Percentiles rank a stretch among this genome's conserved stretches.
Conservation (phyloP, 495 filamentous ascomycete genomes). For the Copromyces sp. region DNA sequence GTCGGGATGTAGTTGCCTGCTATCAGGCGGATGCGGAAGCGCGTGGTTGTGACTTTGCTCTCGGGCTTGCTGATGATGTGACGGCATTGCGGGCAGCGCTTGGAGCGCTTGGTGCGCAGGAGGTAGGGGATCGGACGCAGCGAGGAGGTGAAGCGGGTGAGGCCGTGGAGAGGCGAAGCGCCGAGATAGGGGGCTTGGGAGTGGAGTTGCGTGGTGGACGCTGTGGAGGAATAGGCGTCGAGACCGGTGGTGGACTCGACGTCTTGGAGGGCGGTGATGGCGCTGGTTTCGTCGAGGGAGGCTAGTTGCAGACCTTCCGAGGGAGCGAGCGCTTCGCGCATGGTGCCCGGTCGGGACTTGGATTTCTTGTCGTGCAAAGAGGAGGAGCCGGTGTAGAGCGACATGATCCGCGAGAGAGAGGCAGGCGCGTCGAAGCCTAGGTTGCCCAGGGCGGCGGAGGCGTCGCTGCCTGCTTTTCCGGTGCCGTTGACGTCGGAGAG, state of each 20-base stretch:
- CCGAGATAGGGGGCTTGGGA: slow-evolving; percentile 36
- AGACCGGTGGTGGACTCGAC: neutral
- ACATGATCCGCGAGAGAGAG: slow-evolving; percentile 81
- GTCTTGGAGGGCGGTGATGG: slow-evolving; percentile 35
- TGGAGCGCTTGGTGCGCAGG: slow-evolving; percentile 82
- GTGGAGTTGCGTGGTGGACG: slow-evolving; percentile 22
- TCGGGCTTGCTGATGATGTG: slow-evolving; percentile 97
- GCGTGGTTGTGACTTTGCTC: slow-evolving; percentile 70
- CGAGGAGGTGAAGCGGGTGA: slow-evolving; percentile 46
- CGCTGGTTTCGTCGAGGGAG: slow-evolving; percentile 39
- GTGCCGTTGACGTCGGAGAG: slow-evolving; percentile 41
- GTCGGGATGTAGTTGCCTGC: slow-evolving; percentile 83
- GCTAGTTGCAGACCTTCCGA: slow-evolving; percentile 58
- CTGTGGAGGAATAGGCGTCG: slow-evolving; percentile 33
- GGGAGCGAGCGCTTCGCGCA: slow-evolving; percentile 64
- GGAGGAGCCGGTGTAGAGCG: slow-evolving; percentile 63
- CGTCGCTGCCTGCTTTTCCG: slow-evolving; percentile 28
- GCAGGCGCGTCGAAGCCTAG: slow-evolving; percentile 67
- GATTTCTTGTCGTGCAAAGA: slow-evolving; percentile 48
- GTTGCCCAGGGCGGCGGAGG: slow-evolving; percentile 45
- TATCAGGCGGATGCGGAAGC: slow-evolving; percentile 81
- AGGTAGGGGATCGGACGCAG: slow-evolving; percentile 71
- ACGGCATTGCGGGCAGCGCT: slow-evolving; percentile 83
- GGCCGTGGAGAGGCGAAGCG: slow-evolving; percentile 36
- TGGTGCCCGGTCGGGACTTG: slow-evolving; percentile 54